Evolutionary conservation across 768 basidiomycete genomes (phyloP), one percentile per base, ranked within the genome.

Genomic region (Naganishia antarctica): DNA sequence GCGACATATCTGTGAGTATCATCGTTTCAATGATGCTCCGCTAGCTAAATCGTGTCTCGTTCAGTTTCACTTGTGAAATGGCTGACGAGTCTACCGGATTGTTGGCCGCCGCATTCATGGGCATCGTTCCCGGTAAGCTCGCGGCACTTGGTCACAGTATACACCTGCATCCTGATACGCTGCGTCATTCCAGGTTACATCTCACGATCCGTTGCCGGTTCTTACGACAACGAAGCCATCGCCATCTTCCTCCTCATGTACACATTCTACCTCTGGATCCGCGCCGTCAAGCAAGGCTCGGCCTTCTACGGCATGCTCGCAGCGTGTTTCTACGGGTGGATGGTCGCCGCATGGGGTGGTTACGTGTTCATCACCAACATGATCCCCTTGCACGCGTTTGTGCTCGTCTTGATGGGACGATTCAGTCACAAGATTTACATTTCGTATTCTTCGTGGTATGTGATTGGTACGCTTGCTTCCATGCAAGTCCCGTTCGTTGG

Each of bases 351-450:
- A 31, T 99, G 96, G 96, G 96, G 94, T 88, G 71, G 71, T 46
- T 99, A 98, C 79, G 96, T 89, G 0, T 99, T 99, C 83, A 99
- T 99, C 78, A 99, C 96, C 48, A 99, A 99, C 82, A 99, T 99
- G 94, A 93, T 98, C 65, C 96, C 96, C 40, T 80, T 99, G 1
- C 96, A 99, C 72, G 89, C 90, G 0, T 83, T 98, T n/a, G 87
- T 90, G 37, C 86, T 99, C 63, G 84, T 97, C 61, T 81, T 98
- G 34, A 99, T 98, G 96, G 93, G 93, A 21, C 86, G 96, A 50
- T 99, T 85, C 82, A 90, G 87, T 66, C 86, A 84, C 73, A 86
- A 91, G 26, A 84, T 99, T 51, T 99, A 99, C 77, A 86, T 92
- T 13, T 90, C 88, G 3, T 99, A 97, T 78, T 96, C 90, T 21